Percentiles rank a stretch among this genome's conserved stretches.
These are phyloP conservation scores for Cymodocea nodosa DNA, from an alignment of 116 monocot species.

Conservation along the genomic window DNA sequence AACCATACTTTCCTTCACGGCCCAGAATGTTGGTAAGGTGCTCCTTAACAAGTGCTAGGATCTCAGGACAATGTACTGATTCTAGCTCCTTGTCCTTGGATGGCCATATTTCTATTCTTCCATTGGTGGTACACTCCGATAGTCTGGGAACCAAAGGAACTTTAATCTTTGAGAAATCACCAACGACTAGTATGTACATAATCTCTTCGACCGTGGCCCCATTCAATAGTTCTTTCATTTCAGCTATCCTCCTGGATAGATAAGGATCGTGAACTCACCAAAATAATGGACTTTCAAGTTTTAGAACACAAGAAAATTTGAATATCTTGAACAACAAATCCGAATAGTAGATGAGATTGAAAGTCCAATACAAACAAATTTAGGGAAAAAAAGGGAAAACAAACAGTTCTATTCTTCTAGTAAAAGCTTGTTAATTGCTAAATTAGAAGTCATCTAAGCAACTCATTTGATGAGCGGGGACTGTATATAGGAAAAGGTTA, in stretches of 20 bases:
- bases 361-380: too few relatives aligned
- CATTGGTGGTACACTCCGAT: conserved; percentile 17
- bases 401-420: too few relatives aligned
- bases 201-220: conserved; percentile 42
- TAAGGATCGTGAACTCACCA: too few relatives aligned
- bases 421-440: too few relatives aligned
- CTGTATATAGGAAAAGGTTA: too few relatives aligned
- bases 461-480: too few relatives aligned
- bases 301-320: too few relatives aligned
- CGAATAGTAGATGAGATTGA: too few relatives aligned
- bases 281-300: too few relatives aligned
- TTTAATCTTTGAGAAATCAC: conserved; percentile 41
- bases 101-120: conserved; percentile 32
- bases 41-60: conserved; percentile 38
- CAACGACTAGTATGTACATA: conserved; percentile 51
- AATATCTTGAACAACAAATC: too few relatives aligned
- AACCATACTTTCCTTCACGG: conserved; percentile 14
- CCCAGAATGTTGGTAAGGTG: conserved; percentile 34
- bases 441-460: too few relatives aligned
- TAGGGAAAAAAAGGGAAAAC: too few relatives aligned
- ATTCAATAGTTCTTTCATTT: conserved; percentile 43
- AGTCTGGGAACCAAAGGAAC: conserved; percentile 46
- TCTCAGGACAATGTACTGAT: conserved; percentile 35
- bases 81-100: conserved; percentile 40
- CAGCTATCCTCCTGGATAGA: conserved; percentile 38